phyloP scores from a whole-genome alignment of 495 filamentous ascomycete species.

The Penicillium herquei region DNA sequence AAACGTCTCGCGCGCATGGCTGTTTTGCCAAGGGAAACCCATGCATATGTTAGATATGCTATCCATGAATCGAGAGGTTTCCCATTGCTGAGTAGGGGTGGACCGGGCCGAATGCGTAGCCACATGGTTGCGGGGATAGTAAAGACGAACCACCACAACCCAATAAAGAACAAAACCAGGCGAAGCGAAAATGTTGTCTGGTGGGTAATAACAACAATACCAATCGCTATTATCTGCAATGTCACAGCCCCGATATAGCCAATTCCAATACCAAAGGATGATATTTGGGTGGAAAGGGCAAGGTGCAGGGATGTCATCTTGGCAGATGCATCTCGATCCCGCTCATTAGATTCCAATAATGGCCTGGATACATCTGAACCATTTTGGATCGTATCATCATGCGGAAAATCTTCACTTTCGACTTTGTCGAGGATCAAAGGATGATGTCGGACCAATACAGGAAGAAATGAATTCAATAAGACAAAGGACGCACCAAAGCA shows the following conservation, averaged over 20 bases:
- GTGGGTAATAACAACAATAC: slow-evolving; percentile 64
- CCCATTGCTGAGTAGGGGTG: slow-evolving; percentile 57
- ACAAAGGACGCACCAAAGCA: slow-evolving; percentile 88
- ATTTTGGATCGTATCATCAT: slow-evolving; percentile 19
- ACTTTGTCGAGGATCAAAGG: slow-evolving; percentile 41
- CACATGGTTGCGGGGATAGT: slow-evolving; percentile 86
- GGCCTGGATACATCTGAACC: slow-evolving; percentile 35
- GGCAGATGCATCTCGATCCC: slow-evolving; percentile 12
- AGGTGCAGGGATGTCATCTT: slow-evolving; percentile 58
- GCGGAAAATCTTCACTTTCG: background rate
- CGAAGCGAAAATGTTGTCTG: slow-evolving; percentile 77
- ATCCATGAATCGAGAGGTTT: slow-evolving; percentile 47
- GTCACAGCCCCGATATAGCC: slow-evolving; percentile 83
- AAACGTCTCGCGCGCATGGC: slow-evolving; percentile 73
- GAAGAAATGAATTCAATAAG: slow-evolving; percentile 79
- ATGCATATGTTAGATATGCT: slow-evolving; percentile 74
- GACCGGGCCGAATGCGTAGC: slow-evolving; percentile 88
- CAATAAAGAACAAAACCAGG: slow-evolving; percentile 80
- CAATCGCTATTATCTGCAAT: slow-evolving; percentile 73
- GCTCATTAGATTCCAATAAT: slow-evolving; percentile 18
- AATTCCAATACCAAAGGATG: slow-evolving; percentile 84
- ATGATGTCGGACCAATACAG: slow-evolving; percentile 76
- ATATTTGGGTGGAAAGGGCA: slow-evolving; percentile 77
- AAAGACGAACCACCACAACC: slow-evolving; percentile 93
- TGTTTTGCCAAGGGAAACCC: slow-evolving; percentile 81